Evolutionary conservation across 2,329 filamentous ascomycete species (phyloP), one percentile per base, ranked within the genome.

Genomic region (Cadophora sp.): DNA sequence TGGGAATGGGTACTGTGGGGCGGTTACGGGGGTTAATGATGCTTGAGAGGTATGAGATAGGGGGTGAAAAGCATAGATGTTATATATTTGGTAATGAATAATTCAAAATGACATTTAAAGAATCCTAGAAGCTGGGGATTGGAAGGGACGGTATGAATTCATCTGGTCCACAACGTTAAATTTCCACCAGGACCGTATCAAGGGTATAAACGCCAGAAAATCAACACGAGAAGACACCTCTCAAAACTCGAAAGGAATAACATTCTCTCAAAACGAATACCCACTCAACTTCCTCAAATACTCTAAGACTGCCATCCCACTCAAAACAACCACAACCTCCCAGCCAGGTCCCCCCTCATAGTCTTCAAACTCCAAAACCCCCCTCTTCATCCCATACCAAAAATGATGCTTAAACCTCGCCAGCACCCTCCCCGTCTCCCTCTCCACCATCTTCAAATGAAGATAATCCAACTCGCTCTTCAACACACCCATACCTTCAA

Each of bases 341-440:
- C 33, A 58, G 2, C 36, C n/a, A n/a, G 18, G 9, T 4, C 53
- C 53, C 13, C 53, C 53, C 33, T 58, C 36, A 58, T 22, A 58
- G 8, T 58, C 36, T 33, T 58, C 53, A 24, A 58, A 43, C 53
- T 58, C 53, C 53, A 58, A 43, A 13, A 2, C 9, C n/a, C 53
- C 53, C 14, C 53, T 58, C 53, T 58, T 58, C 53, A 24, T 20
- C 33, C 53, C 53, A 58, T 58, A 58, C 53, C 53, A 58, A 7
- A 22, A 7, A 58, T 58, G 53, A 58, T 58, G 53, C n/a, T 27
- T 41, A 24, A 58, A 58, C 20, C 53, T 58, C 20, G 53, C 53
- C 33, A 58, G 9, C n/a, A 58, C n/a, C 20, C 36, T 58, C 3
- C 53, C 36, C 11, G 53, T 58, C n/a, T 41, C 53, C 16, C 33